A percentile compares a stretch with the other conserved stretches of the same genome.
phyloP scores from a whole-genome alignment of 208 protist species.

The Angomonas ambiguus region DNA sequence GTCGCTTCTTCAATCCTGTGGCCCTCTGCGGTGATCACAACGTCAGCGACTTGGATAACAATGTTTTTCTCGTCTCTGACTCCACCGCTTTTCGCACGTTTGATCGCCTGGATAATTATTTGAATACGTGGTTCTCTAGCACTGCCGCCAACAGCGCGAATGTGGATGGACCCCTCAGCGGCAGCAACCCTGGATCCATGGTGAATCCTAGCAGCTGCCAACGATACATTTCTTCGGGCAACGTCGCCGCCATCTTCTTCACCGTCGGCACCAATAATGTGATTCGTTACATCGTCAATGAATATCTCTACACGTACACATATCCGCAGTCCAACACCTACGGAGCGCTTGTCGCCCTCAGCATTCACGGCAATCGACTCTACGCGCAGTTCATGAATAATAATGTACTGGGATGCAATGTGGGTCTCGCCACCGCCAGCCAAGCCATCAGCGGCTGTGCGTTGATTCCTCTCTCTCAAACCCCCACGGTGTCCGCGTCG shows the following conservation, averaged over 20 bases:
- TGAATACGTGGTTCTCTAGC: slow-evolving; percentile 17
- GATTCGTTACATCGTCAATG: slow-evolving; percentile 14
- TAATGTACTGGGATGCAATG: slow-evolving; percentile 13
- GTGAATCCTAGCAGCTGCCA: neutral
- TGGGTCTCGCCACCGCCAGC: neutral
- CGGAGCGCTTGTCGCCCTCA: neutral
- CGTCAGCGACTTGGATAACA: slow-evolving; percentile 15
- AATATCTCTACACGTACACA: neutral
- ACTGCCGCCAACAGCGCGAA: neutral
- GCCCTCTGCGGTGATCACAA: slow-evolving; percentile 35
- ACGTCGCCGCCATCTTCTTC: slow-evolving; percentile 20
- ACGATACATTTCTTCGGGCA: neutral
- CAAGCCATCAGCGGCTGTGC: neutral
- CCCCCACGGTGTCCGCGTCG: neutral
- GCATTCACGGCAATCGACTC: neutral
- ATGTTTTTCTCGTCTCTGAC: slow-evolving; percentile 31
- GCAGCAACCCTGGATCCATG: neutral
- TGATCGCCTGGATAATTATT: slow-evolving; percentile 23
- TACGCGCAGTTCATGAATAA: slow-evolving; percentile 16
- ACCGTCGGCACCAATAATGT: slow-evolving; percentile 4
- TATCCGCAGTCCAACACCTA: neutral
- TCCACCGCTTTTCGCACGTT: slow-evolving; percentile 31
- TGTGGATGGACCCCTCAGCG: neutral
- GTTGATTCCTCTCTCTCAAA: neutral
- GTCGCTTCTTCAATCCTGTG: slow-evolving; percentile 24